Percentiles rank a stretch among this genome's conserved stretches.
phyloP scores from a whole-genome alignment of 352 stramenopile genomes.

The Halophytophthora batemanensis region DNA sequence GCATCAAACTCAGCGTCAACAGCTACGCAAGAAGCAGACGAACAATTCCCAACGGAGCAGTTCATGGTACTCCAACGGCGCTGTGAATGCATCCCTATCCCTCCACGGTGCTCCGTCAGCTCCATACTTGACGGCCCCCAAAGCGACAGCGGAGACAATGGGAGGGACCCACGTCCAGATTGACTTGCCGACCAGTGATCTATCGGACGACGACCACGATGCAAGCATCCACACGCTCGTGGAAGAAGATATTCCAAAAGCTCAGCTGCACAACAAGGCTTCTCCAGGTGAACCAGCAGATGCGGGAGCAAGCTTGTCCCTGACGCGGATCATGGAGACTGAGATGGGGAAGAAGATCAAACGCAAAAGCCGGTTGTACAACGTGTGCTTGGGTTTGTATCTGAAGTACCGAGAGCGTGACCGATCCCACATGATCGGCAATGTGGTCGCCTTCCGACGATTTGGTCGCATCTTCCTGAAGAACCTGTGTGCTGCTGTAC shows the following conservation, averaged over 20 bases:
- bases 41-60: constrained; percentile 8
- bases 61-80: constrained; percentile 7
- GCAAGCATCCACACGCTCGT: not conserved
- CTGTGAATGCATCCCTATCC: constrained; percentile 1
- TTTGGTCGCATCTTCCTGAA: constrained; percentile 37
- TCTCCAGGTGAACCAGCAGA: too few relatives aligned
- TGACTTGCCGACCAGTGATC: too few relatives aligned
- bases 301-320: not conserved
- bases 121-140: too few relatives aligned
- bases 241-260: not conserved
- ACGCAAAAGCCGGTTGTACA: constrained; percentile 56
- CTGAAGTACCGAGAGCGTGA: constrained; percentile 55
- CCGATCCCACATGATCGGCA: constrained; percentile 46
- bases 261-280: too few relatives aligned
- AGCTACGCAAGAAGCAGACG: constrained; percentile 6
- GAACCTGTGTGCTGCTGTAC: constrained; percentile 20
- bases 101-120: too few relatives aligned
- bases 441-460: constrained; percentile 49
- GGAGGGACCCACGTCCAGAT: too few relatives aligned
- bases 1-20: constrained; percentile 8
- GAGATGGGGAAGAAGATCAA: constrained; percentile 51
- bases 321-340: constrained; percentile 66
- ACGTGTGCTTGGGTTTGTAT: constrained; percentile 52
- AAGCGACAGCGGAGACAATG: too few relatives aligned
- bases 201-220: not conserved